Percentiles rank a stretch among this genome's conserved stretches.
phyloP scores from a whole-genome alignment of 1,139 yeast genomes.

The Blastobotrys niveus region DNA sequence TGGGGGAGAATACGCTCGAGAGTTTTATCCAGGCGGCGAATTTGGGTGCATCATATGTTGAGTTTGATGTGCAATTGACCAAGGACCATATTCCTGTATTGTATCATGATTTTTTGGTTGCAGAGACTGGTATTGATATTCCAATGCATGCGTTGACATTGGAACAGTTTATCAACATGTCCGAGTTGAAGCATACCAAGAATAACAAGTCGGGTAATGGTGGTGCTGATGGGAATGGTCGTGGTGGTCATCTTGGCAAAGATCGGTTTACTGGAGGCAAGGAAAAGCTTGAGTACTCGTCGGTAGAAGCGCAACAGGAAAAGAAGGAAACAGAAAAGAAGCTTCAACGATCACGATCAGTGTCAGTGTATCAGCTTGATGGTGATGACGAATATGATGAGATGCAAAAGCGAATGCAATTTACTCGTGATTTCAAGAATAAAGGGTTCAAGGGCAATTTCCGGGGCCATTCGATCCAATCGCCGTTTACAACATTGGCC shows the following conservation, averaged over 20 bases:
- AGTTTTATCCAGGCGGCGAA: conserved; percentile 96
- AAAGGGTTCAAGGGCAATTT: conserved; percentile 89
- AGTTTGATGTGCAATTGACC: conserved; percentile 95
- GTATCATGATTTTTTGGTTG: conserved; percentile 91
- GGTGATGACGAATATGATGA: conserved; percentile 29
- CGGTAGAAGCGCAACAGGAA: conserved; percentile 4
- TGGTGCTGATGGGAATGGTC: neutral
- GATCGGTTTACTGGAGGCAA: neutral
- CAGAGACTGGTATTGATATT: conserved; percentile 92
- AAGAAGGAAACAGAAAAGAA: conserved; percentile 1
- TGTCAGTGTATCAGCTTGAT: conserved; percentile 24
- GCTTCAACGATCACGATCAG: conserved; percentile 25
- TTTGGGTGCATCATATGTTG: conserved; percentile 69
- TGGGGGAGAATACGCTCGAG: conserved; percentile 94
- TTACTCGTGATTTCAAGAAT: conserved; percentile 79
- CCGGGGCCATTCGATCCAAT: conserved; percentile 85
- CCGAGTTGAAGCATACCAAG: conserved; percentile 18
- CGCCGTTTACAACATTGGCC: conserved; percentile 81
- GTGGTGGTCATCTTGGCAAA: neutral
- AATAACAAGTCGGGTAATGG: conserved; percentile 6
- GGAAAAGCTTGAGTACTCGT: conserved; percentile 6
- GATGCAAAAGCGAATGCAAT: conserved; percentile 64
- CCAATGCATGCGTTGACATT: conserved; percentile 91
- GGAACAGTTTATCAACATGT: conserved; percentile 70
- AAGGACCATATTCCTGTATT: conserved; percentile 89